phyloP scores from a whole-genome alignment of 495 filamentous ascomycete genomes.

The Aeminium ludgeri region DNA sequence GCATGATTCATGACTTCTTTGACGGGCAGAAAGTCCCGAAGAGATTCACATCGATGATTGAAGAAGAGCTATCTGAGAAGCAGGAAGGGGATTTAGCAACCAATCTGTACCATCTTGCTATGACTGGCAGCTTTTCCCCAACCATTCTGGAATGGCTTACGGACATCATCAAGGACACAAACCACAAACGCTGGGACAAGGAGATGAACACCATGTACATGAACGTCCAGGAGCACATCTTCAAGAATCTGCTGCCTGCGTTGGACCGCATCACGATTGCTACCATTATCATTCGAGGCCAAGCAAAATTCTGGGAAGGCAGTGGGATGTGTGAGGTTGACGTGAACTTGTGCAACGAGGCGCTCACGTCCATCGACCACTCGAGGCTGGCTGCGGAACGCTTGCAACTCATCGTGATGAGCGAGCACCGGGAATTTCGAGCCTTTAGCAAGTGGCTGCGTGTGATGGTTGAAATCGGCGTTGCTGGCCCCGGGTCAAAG shows the following conservation, averaged over 20 bases:
- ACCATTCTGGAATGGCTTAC: constrained; percentile 74
- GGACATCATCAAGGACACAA: constrained; percentile 70
- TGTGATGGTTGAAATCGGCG: constrained; percentile 53
- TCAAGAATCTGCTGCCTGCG: constrained; percentile 76
- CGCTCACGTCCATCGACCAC: constrained; percentile 26
- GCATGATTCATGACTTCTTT: constrained; percentile 11
- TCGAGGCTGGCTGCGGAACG: constrained; percentile 53
- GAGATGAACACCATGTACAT: constrained; percentile 60
- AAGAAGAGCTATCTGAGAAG: constrained; percentile 45
- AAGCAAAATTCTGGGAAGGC: constrained; percentile 64
- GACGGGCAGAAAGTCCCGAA: constrained; percentile 44
- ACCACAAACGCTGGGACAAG: constrained; percentile 92
- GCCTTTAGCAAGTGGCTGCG: constrained; percentile 75
- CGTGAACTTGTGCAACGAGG: constrained; percentile 23
- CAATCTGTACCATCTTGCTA: constrained; percentile 68
- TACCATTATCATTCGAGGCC: constrained; percentile 64
- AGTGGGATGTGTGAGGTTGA: constrained; percentile 49
- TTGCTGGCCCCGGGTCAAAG: constrained; percentile 29
- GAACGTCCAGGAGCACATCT: constrained; percentile 56
- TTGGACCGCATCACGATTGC: constrained; percentile 71
- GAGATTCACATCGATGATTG: constrained; percentile 57
- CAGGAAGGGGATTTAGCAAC: constrained; percentile 49
- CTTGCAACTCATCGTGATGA: constrained; percentile 50
- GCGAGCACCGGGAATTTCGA: constrained; percentile 61
- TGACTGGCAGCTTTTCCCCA: constrained; percentile 65